phyloP scores from a whole-genome alignment of 2,329 filamentous ascomycete species.

The Paecilomyces sp. region DNA sequence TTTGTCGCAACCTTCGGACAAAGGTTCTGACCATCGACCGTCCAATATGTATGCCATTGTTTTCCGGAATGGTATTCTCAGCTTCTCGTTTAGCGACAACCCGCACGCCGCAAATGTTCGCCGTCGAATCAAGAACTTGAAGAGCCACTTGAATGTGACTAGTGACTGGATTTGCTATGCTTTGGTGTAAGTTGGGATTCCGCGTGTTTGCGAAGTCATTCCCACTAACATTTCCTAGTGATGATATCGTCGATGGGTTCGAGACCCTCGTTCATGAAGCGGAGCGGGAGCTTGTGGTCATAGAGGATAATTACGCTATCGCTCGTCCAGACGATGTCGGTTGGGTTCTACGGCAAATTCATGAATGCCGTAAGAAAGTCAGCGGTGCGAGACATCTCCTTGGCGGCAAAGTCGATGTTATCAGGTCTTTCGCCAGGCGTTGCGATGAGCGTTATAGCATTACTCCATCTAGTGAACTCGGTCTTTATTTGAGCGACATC shows the following conservation, averaged over 20 bases:
- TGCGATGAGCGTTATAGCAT: slow-evolving; percentile 92
- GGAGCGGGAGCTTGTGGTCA: slow-evolving; percentile 75
- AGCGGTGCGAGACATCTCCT: slow-evolving; percentile 83
- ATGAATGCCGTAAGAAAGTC: slow-evolving; percentile 80
- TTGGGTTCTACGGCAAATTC: slow-evolving; percentile 74
- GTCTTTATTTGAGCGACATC: slow-evolving; percentile 87
- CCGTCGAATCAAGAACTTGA: slow-evolving; percentile 77
- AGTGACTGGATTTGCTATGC: slow-evolving; percentile 98
- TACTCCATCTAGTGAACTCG: slow-evolving; percentile 85
- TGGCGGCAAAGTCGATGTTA: slow-evolving; percentile 89
- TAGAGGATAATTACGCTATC: slow-evolving; percentile 88
- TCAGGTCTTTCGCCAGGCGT: slow-evolving; percentile 90
- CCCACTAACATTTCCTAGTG: slow-evolving; percentile 40
- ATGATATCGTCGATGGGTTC: slow-evolving; percentile 93
- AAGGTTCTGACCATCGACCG: slow-evolving; percentile 67
- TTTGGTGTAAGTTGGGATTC: slow-evolving; percentile 59
- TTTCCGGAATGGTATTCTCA: slow-evolving; percentile 84
- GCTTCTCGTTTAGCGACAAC: slow-evolving; percentile 81
- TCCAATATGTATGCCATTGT: slow-evolving; percentile 92
- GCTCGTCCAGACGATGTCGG: slow-evolving; percentile 82
- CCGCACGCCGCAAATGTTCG: slow-evolving; percentile 80
- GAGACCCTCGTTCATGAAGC: slow-evolving; percentile 77
- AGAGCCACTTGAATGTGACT: slow-evolving; percentile 84
- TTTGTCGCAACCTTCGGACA: slow-evolving; percentile 73
- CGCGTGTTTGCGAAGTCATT: neutral